These are phyloP conservation scores for Delitschia confertaspora DNA, from an alignment of 495 filamentous ascomycete genomes.

Conservation along the genomic window DNA sequence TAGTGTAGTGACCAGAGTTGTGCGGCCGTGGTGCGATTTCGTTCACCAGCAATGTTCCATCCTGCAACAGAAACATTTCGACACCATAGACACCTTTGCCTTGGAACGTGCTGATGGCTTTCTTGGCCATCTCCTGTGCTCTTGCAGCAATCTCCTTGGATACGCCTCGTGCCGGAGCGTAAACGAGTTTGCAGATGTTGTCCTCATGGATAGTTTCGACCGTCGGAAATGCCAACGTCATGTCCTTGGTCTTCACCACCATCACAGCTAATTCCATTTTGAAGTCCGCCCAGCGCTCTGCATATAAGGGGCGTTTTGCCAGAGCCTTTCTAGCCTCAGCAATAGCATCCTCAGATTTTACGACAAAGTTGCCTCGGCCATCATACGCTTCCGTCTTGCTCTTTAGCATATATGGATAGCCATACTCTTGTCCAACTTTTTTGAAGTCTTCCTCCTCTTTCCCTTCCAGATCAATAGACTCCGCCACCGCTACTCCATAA, in stretches of 20 bases:
- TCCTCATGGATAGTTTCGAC: conserved; percentile 95
- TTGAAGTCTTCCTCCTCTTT: conserved; percentile 12
- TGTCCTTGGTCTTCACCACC: conserved; percentile 83
- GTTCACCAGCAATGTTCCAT: conserved; percentile 66
- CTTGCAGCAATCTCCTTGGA: conserved; percentile 47
- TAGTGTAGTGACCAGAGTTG: conserved; percentile 96
- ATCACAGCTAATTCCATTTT: conserved; percentile 84
- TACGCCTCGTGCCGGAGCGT: conserved; percentile 72
- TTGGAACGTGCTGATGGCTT: conserved; percentile 68
- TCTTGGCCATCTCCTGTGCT: conserved; percentile 69
- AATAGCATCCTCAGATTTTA: conserved; percentile 60
- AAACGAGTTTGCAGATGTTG: conserved; percentile 90
- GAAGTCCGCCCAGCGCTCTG: conserved; percentile 85
- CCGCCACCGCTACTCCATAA: conserved; percentile 60
- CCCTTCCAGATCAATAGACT: conserved; percentile 51
- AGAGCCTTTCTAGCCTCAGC: conserved; percentile 58
- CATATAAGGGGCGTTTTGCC: conserved; percentile 66
- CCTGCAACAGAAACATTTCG: conserved; percentile 86
- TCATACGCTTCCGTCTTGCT: conserved; percentile 89
- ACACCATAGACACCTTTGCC: conserved; percentile 94
- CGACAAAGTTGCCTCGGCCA: conserved; percentile 80
- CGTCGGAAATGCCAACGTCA: conserved; percentile 69
- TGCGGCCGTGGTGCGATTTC: conserved; percentile 94
- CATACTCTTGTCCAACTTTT: conserved; percentile 52
- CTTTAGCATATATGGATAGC: conserved; percentile 93